Evolutionary conservation across 2,329 filamentous ascomycete genomes (phyloP).

Genomic region (Trichoderma koningii): DNA sequence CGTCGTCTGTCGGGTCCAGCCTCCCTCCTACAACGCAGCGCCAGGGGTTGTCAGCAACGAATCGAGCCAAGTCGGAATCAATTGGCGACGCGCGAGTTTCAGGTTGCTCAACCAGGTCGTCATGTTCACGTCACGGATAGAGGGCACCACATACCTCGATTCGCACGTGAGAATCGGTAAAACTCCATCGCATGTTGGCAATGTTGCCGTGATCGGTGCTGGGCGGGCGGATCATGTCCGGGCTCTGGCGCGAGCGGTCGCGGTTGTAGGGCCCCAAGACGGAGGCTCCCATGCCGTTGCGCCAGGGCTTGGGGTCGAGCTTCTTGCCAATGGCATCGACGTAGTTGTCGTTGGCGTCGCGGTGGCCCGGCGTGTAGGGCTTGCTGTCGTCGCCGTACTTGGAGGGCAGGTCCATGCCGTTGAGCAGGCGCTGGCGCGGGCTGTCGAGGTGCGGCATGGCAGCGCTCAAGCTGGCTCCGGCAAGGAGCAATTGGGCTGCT

Average conservation of each 20-base stretch:
- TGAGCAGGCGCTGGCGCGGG: constrained; percentile 56
- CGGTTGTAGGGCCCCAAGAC: constrained; percentile 71
- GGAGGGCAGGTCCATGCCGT: constrained; percentile 50
- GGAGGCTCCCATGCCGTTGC: constrained; percentile 64
- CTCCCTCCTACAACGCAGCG: constrained; percentile 58
- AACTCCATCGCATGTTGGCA: constrained; percentile 72
- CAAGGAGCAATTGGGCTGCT: constrained; percentile 35
- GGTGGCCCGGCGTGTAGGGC: constrained; percentile 62
- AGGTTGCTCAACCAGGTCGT: background rate
- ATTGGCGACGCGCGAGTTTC: background rate
- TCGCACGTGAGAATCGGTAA: constrained; percentile 63
- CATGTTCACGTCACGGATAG: background rate
- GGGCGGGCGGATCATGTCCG: constrained; percentile 70
- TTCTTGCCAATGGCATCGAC: constrained; percentile 61
- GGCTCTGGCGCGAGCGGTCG: constrained; percentile 67
- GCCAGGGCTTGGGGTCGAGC: constrained; percentile 65
- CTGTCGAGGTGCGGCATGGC: constrained; percentile 49
- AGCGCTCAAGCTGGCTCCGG: constrained; percentile 30
- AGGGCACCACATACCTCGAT: constrained; percentile 55
- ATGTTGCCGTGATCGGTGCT: constrained; percentile 72
- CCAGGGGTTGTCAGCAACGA: background rate
- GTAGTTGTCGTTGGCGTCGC: constrained; percentile 63
- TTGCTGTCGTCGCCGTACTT: constrained; percentile 45
- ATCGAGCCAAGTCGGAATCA: too few species aligned
- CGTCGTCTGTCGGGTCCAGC: constrained; percentile 76